These are phyloP conservation scores for Psilocybe azurescens DNA, from an alignment of 768 basidiomycete species.

Conservation along the genomic window DNA sequence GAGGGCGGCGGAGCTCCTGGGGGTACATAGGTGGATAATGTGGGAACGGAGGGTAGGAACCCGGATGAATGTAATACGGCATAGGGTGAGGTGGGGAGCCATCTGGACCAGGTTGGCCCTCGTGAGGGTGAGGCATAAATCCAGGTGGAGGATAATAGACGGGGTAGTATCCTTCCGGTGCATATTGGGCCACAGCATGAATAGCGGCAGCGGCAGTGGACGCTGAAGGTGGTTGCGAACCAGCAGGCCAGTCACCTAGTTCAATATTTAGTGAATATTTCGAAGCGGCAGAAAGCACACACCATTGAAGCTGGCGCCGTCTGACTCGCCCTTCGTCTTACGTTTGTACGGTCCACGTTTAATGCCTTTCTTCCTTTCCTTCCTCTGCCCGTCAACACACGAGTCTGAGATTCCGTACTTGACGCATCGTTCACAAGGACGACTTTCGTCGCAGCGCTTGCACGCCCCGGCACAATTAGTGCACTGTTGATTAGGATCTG, in stretches of 20 bases:
- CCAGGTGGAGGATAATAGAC: slow-evolving; percentile 43
- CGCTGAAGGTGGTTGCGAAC: slow-evolving; percentile 27
- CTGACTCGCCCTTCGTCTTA: slow-evolving; percentile 44
- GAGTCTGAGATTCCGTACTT: slow-evolving; percentile 83
- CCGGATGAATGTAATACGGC: slow-evolving; percentile 46
- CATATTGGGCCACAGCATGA: slow-evolving; percentile 38
- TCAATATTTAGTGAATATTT: slow-evolving; percentile 9
- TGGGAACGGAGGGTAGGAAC: slow-evolving; percentile 40
- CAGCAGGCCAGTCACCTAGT: slow-evolving; percentile 34
- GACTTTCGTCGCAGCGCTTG: slow-evolving; percentile 87
- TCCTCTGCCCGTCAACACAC: slow-evolving; percentile 90
- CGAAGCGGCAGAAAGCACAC: slow-evolving; percentile 4
- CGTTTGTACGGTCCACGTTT: slow-evolving; percentile 89
- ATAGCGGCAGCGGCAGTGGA: slow-evolving; percentile 33
- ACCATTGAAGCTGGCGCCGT: slow-evolving; percentile 24
- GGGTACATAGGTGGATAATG: slow-evolving; percentile 43
- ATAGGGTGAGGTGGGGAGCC: slow-evolving; percentile 34
- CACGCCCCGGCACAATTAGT: slow-evolving; percentile 89
- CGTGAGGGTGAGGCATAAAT: slow-evolving; percentile 38
- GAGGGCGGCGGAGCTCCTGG: slow-evolving; percentile 26
- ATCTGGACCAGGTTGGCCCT: slow-evolving; percentile 36
- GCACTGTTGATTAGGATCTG: slow-evolving; percentile 44
- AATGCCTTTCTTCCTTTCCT: slow-evolving; percentile 91
- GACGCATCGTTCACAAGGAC: slow-evolving; percentile 89
- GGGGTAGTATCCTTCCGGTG: slow-evolving; percentile 46